A percentile compares a stretch with the other conserved stretches of the same genome.
These are phyloP conservation scores for Phoma sp. DNA, from an alignment of 2,329 filamentous ascomycete genomes.

Conservation along the genomic window DNA sequence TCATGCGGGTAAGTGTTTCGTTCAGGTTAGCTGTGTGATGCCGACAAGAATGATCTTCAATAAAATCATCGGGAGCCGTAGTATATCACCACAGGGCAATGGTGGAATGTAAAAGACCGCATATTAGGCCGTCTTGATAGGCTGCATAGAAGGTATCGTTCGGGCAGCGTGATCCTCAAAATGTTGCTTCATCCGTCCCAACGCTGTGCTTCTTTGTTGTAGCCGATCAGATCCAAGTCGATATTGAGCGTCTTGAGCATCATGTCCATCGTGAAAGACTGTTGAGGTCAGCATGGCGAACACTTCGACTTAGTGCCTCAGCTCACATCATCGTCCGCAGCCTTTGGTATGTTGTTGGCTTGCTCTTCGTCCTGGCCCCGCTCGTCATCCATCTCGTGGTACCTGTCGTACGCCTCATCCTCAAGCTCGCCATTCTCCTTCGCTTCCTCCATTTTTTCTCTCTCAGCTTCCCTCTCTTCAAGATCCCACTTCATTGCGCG, in stretches of 20 bases:
- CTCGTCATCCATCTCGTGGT: conserved; percentile 43
- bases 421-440: conserved; percentile 45
- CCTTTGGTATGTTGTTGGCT: conserved; percentile 28
- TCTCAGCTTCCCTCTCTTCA: conserved; percentile 45
- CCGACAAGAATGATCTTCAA: too few relatives aligned
- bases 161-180: too few relatives aligned
- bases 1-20: too few relatives aligned
- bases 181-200: conserved; percentile 60
- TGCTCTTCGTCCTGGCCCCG: conserved; percentile 52
- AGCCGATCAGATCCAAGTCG: conserved; percentile 67
- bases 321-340: conserved; percentile 49
- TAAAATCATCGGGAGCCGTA: too few relatives aligned
- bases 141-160: too few relatives aligned
- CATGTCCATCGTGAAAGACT: conserved; percentile 71
- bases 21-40: too few relatives aligned
- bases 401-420: conserved; percentile 57
- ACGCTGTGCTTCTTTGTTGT: conserved; percentile 61
- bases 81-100: too few relatives aligned
- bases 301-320: too few relatives aligned
- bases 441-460: conserved; percentile 54
- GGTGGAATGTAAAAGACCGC: too few relatives aligned
- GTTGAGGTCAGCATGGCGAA: conserved; percentile 12
- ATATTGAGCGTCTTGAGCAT: conserved; percentile 72
- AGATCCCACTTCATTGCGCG: conserved; percentile 47
- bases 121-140: too few relatives aligned